Evolutionary conservation across 2,329 filamentous ascomycete species (phyloP), one percentile per base, ranked within the genome.

Genomic region (Paracoccidioides brasiliensis): DNA sequence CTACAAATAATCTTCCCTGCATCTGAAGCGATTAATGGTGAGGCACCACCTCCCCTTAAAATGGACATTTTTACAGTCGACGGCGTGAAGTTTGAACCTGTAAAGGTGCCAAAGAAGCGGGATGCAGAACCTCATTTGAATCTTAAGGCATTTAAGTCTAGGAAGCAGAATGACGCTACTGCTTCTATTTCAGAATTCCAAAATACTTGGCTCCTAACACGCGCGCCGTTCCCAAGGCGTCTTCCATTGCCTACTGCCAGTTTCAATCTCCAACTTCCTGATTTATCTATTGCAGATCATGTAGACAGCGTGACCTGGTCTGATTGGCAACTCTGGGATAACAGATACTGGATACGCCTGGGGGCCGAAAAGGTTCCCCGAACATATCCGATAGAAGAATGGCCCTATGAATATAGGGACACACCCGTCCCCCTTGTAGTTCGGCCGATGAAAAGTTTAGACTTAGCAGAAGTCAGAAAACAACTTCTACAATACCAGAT

Each of bases 261-360:
- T 10, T 55, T 61, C 8, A 51, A 55, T 8, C 22, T 67, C 14
- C 54, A 60, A 4, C 41, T 66, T 28, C 57, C 64, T 1, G 14
- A 61, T n/a, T 49, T 33, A 6, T 22, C n/a, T 35, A 35, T 43
- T 15, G 43, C 50, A 51, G 8, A 48, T 14, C 33, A 51, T 44
- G 33, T 41, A 15, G 53, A 43, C n/a, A 54, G 56, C 33, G 56
- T 59, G 3, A 52, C 58, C 5, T 72, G 70, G 67, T 63, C 61
- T 6, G 42, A 56, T 9, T 77, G 70, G 66, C 66, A 68, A 4
- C 70, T 83, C 14, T 82, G 78, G 71, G 79, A 82, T 61, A 71
- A 74, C 49, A 72, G 80, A 22, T 81, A 72, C 64, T 83, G 80
- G 80, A 69, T 82, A 51, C 72, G 70, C 2, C 55, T 81, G 9